Conservation (phyloP, 495 filamentous ascomycete species). For the Podospora pseudoanserina region DNA sequence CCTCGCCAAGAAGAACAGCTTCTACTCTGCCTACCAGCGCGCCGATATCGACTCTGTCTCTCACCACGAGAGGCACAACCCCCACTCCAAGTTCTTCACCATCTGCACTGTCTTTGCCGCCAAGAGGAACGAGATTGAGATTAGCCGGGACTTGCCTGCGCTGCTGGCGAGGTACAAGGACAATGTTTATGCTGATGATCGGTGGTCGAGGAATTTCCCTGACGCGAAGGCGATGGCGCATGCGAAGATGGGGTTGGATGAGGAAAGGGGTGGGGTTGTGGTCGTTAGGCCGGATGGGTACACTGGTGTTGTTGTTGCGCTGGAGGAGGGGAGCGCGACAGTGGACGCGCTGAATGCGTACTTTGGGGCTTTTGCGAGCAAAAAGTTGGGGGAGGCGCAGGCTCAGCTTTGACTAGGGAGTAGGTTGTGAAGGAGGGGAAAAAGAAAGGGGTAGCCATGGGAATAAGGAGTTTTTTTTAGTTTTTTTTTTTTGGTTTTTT, state of each 20-base stretch:
- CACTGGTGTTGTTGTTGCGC: conserved; percentile 67
- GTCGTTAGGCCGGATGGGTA: conserved; percentile 85
- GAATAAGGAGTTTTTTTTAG: no score
- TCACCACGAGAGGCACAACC: conserved; percentile 77
- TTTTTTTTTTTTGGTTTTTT: no score
- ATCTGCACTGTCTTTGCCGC: conserved; percentile 69
- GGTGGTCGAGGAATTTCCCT: conserved; percentile 67
- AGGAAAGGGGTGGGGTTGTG: conserved; percentile 70
- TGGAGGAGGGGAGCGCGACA: conserved; percentile 72
- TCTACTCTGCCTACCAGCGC: conserved; percentile 62
- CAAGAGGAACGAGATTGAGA: conserved; percentile 59
- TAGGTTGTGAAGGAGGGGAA: background rate
- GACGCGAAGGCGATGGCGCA: conserved; percentile 70
- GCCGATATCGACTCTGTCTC: conserved; percentile 60
- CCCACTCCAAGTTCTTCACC: conserved; percentile 77
- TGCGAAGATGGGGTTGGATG: conserved; percentile 77
- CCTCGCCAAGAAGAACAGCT: conserved; percentile 61
- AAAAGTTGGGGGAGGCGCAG: conserved; percentile 32
- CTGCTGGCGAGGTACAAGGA: conserved; percentile 70
- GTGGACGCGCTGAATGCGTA: conserved; percentile 80
- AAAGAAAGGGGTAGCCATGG: background rate
- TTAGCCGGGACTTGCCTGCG: conserved; percentile 60
- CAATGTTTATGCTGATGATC: conserved; percentile 83
- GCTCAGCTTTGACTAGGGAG: conserved; percentile 19
- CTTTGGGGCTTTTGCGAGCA: conserved; percentile 63